A percentile compares a stretch with the other conserved stretches of the same genome.
Evolutionary conservation across 225 moss, liverwort and hornwort genomes (phyloP).

Genomic region (Straminergon stramineum): DNA sequence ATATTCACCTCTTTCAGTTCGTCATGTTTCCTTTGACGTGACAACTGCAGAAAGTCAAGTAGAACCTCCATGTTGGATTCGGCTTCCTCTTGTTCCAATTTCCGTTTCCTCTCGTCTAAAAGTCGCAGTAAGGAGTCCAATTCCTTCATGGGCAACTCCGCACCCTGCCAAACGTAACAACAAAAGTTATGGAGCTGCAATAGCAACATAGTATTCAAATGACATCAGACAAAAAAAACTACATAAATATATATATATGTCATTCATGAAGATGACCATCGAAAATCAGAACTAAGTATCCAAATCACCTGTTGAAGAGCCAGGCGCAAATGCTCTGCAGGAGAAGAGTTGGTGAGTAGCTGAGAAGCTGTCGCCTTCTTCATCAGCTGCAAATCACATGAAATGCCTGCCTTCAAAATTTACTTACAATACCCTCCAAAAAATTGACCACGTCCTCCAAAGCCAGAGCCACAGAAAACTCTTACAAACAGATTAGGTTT

Average conservation of each 20-base stretch:
- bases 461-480: neutral
- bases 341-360: slow-evolving; percentile 58
- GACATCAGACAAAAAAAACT: neutral
- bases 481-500: neutral
- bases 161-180: slow-evolving; percentile 30
- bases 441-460: neutral
- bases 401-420: neutral
- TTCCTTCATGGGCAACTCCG: slow-evolving; percentile 66
- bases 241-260: neutral
- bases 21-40: slow-evolving; percentile 47
- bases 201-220: neutral
- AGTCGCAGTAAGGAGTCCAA: slow-evolving; percentile 51
- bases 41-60: slow-evolving; percentile 72
- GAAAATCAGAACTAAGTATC: neutral
- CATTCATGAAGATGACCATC: neutral
- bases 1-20: slow-evolving; percentile 47
- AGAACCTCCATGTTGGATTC: slow-evolving; percentile 84
- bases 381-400: slow-evolving; percentile 10
- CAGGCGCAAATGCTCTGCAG: slow-evolving; percentile 59
- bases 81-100: slow-evolving; percentile 70
- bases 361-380: slow-evolving; percentile 64
- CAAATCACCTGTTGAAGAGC: slow-evolving; percentile 63
- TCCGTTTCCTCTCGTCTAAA: slow-evolving; percentile 61
- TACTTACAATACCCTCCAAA: neutral
- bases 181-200: neutral